Conservation (phyloP, 2,329 filamentous ascomycete species). For the Periglandula ipomoeae region DNA sequence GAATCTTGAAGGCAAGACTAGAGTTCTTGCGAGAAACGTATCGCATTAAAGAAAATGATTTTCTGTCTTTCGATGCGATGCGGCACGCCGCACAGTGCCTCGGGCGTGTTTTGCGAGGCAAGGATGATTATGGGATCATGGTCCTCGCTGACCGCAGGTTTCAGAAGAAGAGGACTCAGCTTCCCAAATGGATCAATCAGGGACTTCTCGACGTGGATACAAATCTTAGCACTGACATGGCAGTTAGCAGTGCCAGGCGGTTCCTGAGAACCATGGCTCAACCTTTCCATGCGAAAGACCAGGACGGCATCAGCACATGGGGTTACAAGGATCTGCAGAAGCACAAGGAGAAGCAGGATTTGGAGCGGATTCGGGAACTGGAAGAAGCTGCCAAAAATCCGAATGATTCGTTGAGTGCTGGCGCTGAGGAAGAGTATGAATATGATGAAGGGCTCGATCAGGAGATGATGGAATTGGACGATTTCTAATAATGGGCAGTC, state of each 20-base stretch:
- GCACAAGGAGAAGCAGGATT: slow-evolving; percentile 67
- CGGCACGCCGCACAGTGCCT: slow-evolving; percentile 96
- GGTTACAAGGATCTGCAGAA: slow-evolving; percentile 66
- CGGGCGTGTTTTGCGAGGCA: slow-evolving; percentile 86
- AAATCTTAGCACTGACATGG: slow-evolving; percentile 93
- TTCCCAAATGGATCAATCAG: slow-evolving; percentile 95
- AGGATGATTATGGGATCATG: slow-evolving; percentile 99
- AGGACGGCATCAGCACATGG: slow-evolving; percentile 93
- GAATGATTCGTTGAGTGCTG: slow-evolving; percentile 10
- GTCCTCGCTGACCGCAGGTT: slow-evolving; percentile 91
- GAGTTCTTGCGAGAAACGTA: slow-evolving; percentile 97
- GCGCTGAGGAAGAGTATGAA: slow-evolving; percentile 32
- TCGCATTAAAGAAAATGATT: slow-evolving; percentile 93
- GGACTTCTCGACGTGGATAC: slow-evolving; percentile 76
- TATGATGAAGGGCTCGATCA: slow-evolving; percentile 44
- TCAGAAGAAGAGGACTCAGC: slow-evolving; percentile 78
- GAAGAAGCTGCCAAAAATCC: slow-evolving; percentile 31
- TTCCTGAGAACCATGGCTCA: slow-evolving; percentile 90
- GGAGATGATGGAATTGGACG: slow-evolving; percentile 45
- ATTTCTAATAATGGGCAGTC: slow-evolving; percentile 15
- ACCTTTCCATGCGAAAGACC: slow-evolving; percentile 71
- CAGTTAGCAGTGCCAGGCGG: slow-evolving; percentile 76
- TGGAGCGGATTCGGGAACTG: slow-evolving; percentile 57
- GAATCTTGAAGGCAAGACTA: slow-evolving; percentile 88
- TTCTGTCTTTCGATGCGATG: slow-evolving; percentile 98